A percentile compares a stretch with the other conserved stretches of the same genome.
Evolutionary conservation across 2,329 filamentous ascomycete species (phyloP).

Genomic region (Annulohypoxylon truncatum): DNA sequence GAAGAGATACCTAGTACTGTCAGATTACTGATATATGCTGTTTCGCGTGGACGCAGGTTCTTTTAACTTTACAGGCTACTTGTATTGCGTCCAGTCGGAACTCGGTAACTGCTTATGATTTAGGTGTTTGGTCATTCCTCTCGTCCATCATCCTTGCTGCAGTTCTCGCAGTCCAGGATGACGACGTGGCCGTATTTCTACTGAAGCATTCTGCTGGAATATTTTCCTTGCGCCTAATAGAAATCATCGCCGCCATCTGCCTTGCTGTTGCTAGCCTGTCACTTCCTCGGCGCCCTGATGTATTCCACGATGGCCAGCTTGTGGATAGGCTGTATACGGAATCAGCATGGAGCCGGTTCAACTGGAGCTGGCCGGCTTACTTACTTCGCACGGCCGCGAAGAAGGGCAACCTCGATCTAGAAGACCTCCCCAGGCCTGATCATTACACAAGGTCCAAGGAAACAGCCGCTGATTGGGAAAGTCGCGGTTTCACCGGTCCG

Average conservation of each 20-base stretch:
- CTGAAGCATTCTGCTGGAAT: conserved; percentile 50
- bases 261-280: conserved; percentile 62
- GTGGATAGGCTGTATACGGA: conserved; percentile 74
- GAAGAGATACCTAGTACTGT: conserved; percentile 1
- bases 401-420: conserved; percentile 70
- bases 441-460: conserved; percentile 64
- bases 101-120: conserved; percentile 63
- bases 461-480: conserved; percentile 63
- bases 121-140: conserved; percentile 64
- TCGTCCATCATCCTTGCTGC: conserved; percentile 60
- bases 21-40: conserved; percentile 29
- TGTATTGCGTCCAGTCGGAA: conserved; percentile 61
- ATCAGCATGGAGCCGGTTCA: conserved; percentile 70
- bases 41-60: conserved; percentile 53
- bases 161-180: conserved; percentile 60
- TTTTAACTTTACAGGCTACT: conserved; percentile 64
- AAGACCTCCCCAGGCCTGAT: conserved; percentile 71
- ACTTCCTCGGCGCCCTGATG: conserved; percentile 74
- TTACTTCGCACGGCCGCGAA: conserved; percentile 66
- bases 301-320: conserved; percentile 67
- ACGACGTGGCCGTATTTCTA: conserved; percentile 52
- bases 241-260: conserved; percentile 59
- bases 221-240: conserved; percentile 60
- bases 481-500: conserved; percentile 57
- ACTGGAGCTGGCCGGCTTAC: conserved; percentile 71